Conservation (phyloP, 768 basidiomycete genomes). For the Sporobolomyces roseus region DNA sequence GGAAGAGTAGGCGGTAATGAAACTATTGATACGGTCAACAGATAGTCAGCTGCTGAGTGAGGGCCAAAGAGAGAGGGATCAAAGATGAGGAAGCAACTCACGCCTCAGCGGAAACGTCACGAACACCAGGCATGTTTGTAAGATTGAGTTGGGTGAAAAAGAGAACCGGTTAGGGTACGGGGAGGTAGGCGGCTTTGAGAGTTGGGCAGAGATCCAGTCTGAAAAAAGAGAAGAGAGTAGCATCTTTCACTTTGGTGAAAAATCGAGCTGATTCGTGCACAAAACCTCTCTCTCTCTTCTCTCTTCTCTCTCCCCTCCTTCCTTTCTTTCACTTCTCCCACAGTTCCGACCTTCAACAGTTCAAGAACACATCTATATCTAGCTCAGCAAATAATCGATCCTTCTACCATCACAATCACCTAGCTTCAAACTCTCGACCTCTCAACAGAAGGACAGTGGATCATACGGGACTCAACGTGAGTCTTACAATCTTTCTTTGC, state of each 20-base stretch:
- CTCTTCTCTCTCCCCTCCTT: neutral
- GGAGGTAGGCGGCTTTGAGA: conserved; percentile 10
- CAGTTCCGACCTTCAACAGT: neutral
- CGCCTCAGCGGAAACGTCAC: conserved; percentile 43
- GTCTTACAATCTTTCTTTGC: no score
- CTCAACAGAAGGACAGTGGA: no score
- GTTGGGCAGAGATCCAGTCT: conserved; percentile 1
- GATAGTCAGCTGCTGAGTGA: neutral
- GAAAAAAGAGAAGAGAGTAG: neutral
- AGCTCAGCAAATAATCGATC: neutral
- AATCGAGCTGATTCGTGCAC: neutral
- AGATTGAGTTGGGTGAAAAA: conserved; percentile 1
- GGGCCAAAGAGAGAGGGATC: neutral
- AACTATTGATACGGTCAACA: neutral
- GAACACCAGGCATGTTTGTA: conserved; percentile 38
- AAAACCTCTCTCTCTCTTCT: neutral
- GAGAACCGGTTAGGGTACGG: conserved; percentile 31
- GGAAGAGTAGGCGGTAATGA: conserved; percentile 42
- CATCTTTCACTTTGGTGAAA: no score
- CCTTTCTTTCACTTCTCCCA: neutral
- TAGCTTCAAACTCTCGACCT: no score
- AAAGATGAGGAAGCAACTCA: conserved; percentile 36
- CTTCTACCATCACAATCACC: no score
- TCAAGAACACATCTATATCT: neutral
- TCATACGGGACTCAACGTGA: no score